Evolutionary conservation across 345 rosid genomes (phyloP), one percentile per base, ranked within the genome.

Genomic region (Eucalyptus cloeziana): DNA sequence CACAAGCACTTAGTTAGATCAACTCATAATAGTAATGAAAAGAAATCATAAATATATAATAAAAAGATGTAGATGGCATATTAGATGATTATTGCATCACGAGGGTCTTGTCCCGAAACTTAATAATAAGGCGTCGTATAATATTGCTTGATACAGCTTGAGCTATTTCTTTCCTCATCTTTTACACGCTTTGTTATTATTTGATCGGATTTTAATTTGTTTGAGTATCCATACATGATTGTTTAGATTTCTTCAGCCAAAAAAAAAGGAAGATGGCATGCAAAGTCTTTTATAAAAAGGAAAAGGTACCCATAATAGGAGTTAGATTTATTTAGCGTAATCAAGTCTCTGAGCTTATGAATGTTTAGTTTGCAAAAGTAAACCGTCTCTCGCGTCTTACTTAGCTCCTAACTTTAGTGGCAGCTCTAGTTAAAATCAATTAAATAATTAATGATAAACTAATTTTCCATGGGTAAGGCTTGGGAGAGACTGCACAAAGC

Each of bases 331-430:
- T 6, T 8, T 60, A 60, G 31, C 0, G 2, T 27, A 60, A 60
- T 30, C 4, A 13, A 27, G 69, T 60, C 3, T 7, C 3, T 3
- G 0, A 21, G 4, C 4, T 12, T 27, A 60, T 60, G 16, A 60
- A 60, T 60, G 31, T 60, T 7, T 60, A 13, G 31, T 60, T 60
- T 0, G 2, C 8, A 60, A 3, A 60, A 27, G 1, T 27, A 27
- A 60, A 7, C 0, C 3, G 4, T 60, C 31, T 60, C 15, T 1
- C 2, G 0, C 0, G 15, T 60, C 2, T 60, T 60, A 6, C 69
- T 27, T 0, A 2, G 16, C 69, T 60, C 27, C 60, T 22, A 22
- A 54, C 5, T 22, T 54, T 54, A 54, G 60, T 54, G 60, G 25
- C 60, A 22, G 25, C 27, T 54, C 27, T 54, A 54, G 11, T 14